phyloP scores from a whole-genome alignment of 2,329 filamentous ascomycete species.

The Exophiala mesophila region DNA sequence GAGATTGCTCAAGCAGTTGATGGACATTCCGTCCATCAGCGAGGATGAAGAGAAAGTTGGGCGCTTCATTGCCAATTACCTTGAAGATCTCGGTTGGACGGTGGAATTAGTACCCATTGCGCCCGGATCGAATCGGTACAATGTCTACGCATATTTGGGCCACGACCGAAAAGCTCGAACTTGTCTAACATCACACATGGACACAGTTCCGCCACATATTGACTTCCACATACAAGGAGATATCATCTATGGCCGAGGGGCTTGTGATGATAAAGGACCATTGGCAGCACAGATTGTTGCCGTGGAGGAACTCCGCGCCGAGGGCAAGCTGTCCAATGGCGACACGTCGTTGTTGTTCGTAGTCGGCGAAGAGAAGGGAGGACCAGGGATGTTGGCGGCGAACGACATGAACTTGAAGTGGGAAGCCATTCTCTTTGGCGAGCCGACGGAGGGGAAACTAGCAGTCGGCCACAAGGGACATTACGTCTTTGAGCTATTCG shows the following conservation, averaged over 20 bases:
- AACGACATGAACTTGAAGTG: constrained; percentile 42
- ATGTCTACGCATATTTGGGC: constrained; percentile 39
- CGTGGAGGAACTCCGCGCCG: constrained; percentile 42
- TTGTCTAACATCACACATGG: constrained; percentile 64
- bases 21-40: constrained; percentile 36
- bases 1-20: constrained; percentile 32
- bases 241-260: constrained; percentile 40
- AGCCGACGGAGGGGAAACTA: constrained; percentile 84
- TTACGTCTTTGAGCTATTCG: constrained; percentile 60
- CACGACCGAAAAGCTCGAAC: constrained; percentile 28
- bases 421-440: constrained; percentile 77
- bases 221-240: constrained; percentile 47
- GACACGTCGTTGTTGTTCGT: constrained; percentile 53
- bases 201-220: constrained; percentile 57
- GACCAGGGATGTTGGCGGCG: constrained; percentile 69
- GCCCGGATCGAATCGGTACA: constrained; percentile 32
- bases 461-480: constrained; percentile 90
- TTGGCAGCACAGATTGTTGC: constrained; percentile 42
- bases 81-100: constrained; percentile 32
- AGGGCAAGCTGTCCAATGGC: constrained; percentile 27
- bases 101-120: constrained; percentile 36
- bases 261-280: constrained; percentile 44
- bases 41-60: constrained; percentile 36
- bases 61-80: constrained; percentile 32
- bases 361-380: constrained; percentile 76